Evolutionary conservation across 2,329 filamentous ascomycete species (phyloP), one percentile per base, ranked within the genome.

Genomic region (Sarocladium kiliense): DNA sequence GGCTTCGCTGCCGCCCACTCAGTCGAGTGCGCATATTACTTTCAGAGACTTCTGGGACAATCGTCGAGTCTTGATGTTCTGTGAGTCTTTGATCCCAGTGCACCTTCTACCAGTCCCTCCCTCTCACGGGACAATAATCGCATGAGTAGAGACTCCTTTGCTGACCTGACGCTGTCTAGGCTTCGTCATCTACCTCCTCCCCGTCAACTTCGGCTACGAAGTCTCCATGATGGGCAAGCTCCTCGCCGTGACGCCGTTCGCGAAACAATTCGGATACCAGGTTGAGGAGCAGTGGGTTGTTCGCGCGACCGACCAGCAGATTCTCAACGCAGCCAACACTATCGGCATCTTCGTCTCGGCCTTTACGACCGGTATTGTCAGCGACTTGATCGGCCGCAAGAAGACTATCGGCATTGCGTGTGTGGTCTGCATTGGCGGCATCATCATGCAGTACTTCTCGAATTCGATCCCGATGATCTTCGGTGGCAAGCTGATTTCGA

Each of bases 161-260:
- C n/a, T n/a, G n/a, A n/a, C n/a, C n/a, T n/a, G n/a, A n/a, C n/a
- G n/a, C n/a, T n/a, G n/a, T n/a, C 23, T 19, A 66, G 65, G 63
- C 42, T 37, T 66, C 23, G 58, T 64, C 42, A 65, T 66, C 49
- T 66, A 62, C 44, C 59, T 66, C 26, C 57, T 66, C 7, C 65
- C 65, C 11, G 60, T 66, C 57, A 66, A 66, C 58, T 65, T 65
- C 49, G 66, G 66, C 26, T 68, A 68, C 37, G 66, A 68, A 47
- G 55, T 63, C 21, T 59, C 58, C 21, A 65, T 60, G 26, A 59
- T 67, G 18, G 66, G 66, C 21, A 66, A 68, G 34, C 59, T 68
- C 9, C 61, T 68, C 18, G 64, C 66, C 16, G 63, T 67, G 1
- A 60, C 58, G 1, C 59, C 64, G 1, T 68, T 68, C 36, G 60